Conservation (phyloP, 2,329 filamentous ascomycete species). For the Alternaria dauci region DNA sequence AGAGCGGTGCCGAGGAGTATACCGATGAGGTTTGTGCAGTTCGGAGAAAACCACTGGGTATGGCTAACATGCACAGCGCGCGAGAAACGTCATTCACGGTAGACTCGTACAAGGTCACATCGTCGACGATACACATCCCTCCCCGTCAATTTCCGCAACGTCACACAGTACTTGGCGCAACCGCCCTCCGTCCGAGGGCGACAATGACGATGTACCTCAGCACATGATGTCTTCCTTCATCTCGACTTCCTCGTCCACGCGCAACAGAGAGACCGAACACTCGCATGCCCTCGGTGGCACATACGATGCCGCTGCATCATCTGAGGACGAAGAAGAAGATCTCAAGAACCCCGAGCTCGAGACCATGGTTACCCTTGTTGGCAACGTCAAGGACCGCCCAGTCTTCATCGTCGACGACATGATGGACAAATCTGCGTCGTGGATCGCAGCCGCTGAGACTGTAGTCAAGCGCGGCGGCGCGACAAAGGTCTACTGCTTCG, state of each 20-base stretch:
- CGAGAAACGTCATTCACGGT: conserved; percentile 88
- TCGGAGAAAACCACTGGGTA: background rate
- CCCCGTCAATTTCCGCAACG: conserved; percentile 71
- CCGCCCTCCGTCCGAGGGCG: conserved; percentile 56
- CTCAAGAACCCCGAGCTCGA: conserved; percentile 82
- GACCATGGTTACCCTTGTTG: conserved; percentile 96
- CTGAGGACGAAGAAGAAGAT: conserved; percentile 93
- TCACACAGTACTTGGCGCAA: conserved; percentile 64
- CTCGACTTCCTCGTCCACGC: conserved; percentile 75
- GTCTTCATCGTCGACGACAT: conserved; percentile 98
- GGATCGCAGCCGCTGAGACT: conserved; percentile 97
- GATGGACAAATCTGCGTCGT: conserved; percentile 96
- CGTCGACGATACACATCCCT: conserved; percentile 91
- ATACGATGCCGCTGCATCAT: conserved; percentile 80
- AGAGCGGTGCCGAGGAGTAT: conserved; percentile 57
- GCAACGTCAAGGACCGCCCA: conserved; percentile 85
- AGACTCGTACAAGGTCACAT: conserved; percentile 93
- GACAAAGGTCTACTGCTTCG: conserved; percentile 96
- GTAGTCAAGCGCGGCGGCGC: conserved; percentile 92
- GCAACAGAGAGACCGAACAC: conserved; percentile 55
- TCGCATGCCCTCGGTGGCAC: conserved; percentile 82
- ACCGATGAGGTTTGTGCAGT: conserved; percentile 68
- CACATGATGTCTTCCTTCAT: conserved; percentile 84
- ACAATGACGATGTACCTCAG: conserved; percentile 68
- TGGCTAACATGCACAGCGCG: conserved; percentile 59